Evolutionary conservation across 1,139 yeast species (phyloP).

Genomic region (Candida dubliniensis): DNA sequence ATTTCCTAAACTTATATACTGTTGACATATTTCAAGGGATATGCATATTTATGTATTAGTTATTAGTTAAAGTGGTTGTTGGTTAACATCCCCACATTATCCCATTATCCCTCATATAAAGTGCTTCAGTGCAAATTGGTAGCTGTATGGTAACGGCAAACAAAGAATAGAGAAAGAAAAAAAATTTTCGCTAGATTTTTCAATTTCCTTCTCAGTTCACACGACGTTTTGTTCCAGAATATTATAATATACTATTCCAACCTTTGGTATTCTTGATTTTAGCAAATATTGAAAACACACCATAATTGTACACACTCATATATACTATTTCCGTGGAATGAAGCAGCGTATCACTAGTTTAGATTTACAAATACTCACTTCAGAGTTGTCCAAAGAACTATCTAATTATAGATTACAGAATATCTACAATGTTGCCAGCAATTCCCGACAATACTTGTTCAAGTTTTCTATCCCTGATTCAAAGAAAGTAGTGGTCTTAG

Average conservation of each 20-base stretch:
- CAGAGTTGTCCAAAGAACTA: constrained; percentile 60
- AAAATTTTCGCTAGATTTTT: neutral
- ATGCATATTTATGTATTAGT: neutral
- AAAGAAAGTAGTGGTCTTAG: constrained; percentile 71
- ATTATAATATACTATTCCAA: too few species aligned
- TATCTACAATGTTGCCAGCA: constrained; percentile 76
- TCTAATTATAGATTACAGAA: constrained; percentile 76
- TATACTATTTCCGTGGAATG: constrained; percentile 27
- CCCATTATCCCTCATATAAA: too few species aligned
- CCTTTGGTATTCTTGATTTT: too few species aligned
- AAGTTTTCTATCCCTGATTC: constrained; percentile 85
- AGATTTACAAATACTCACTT: constrained; percentile 70
- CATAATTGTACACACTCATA: too few species aligned
- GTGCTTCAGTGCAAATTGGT: too few species aligned
- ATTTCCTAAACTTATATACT: neutral
- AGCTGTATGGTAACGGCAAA: neutral
- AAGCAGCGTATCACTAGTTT: constrained; percentile 86
- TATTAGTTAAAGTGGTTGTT: neutral
- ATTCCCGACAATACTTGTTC: constrained; percentile 71
- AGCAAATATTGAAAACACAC: neutral
- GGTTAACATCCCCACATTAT: too few species aligned
- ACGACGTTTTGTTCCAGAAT: too few species aligned
- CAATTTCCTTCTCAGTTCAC: too few species aligned
- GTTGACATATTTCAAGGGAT: neutral
- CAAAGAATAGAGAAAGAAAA: neutral